phyloP scores from a whole-genome alignment of 306 rosid genomes.

The Calophaca sinica region DNA sequence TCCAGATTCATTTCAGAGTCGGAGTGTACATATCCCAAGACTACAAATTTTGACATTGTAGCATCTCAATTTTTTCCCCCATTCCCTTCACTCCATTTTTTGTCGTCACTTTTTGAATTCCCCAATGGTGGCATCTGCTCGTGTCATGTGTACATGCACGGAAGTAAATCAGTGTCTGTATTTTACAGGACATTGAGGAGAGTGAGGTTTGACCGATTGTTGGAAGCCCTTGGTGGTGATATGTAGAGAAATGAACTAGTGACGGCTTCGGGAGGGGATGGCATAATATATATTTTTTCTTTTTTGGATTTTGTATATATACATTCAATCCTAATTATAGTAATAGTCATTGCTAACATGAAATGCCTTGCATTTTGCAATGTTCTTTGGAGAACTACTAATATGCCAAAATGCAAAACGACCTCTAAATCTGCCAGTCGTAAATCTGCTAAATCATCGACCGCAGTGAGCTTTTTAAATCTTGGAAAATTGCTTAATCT shows the following conservation, averaged over 20 bases:
- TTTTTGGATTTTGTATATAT: conserved; percentile 47
- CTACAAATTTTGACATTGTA: conserved; percentile 58
- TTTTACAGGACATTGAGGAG: conserved; percentile 45
- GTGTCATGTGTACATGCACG: conserved; percentile 4
- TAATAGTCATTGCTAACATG: conserved; percentile 32
- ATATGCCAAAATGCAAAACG: neutral
- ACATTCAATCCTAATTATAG: conserved; percentile 44
- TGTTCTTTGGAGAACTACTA: conserved; percentile 27
- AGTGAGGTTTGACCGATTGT: conserved; percentile 44
- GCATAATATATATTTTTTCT: conserved; percentile 33
- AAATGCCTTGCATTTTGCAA: conserved; percentile 27
- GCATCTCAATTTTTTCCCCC: conserved; percentile 48
- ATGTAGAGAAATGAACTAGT: conserved; percentile 48
- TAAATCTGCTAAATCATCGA: neutral
- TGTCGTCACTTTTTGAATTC: conserved; percentile 40
- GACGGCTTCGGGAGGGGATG: conserved; percentile 52
- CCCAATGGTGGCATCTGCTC: conserved; percentile 31
- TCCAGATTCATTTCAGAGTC: conserved; percentile 48
- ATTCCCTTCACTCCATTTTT: conserved; percentile 47
- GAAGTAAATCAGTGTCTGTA: conserved; percentile 44
- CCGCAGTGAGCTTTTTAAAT: neutral
- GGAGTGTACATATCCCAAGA: conserved; percentile 59
- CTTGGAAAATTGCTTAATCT: neutral
- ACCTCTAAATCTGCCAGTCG: neutral
- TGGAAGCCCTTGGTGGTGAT: conserved; percentile 39